These are phyloP conservation scores for Mycena indigotica DNA, from an alignment of 768 basidiomycete species.

Conservation along the genomic window DNA sequence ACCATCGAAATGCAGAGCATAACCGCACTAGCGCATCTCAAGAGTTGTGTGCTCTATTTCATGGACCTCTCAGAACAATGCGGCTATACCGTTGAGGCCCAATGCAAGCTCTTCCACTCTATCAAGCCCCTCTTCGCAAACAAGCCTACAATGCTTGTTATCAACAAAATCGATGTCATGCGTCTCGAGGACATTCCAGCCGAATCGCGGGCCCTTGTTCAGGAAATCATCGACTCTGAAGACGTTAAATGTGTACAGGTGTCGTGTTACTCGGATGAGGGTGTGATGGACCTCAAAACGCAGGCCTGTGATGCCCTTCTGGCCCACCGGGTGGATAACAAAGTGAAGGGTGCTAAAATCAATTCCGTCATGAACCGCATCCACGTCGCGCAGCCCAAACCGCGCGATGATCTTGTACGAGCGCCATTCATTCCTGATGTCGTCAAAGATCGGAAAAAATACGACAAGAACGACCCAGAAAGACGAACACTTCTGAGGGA, in stretches of 20 bases:
- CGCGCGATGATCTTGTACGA: constrained; percentile 87
- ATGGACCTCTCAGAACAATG: constrained; percentile 99
- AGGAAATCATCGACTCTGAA: constrained; percentile 80
- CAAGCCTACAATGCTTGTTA: constrained; percentile 91
- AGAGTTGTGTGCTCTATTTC: constrained; percentile 93
- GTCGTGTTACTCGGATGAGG: constrained; percentile 95
- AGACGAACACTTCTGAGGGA: constrained; percentile 75
- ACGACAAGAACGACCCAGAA: constrained; percentile 86
- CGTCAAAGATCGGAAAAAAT: constrained; percentile 76
- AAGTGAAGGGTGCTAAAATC: constrained; percentile 92
- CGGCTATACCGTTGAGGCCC: constrained; percentile 92
- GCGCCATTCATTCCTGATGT: constrained; percentile 88
- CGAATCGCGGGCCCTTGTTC: constrained; percentile 77
- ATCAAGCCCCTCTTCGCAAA: constrained; percentile 96
- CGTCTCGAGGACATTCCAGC: constrained; percentile 82
- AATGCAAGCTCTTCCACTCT: constrained; percentile 99
- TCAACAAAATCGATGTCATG: constrained; percentile 97
- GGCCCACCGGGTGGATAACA: constrained; percentile 90
- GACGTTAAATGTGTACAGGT: constrained; percentile 78
- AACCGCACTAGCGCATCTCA: constrained; percentile 94
- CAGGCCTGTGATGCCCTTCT: constrained; percentile 94
- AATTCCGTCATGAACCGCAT: constrained; percentile 93
- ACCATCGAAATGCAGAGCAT: constrained; percentile 99
- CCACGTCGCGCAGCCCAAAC: constrained; percentile 90
- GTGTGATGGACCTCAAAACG: constrained; percentile 96